Evolutionary conservation across 352 stramenopile genomes (phyloP).

Genomic region (Phytophthora aleatoria): DNA sequence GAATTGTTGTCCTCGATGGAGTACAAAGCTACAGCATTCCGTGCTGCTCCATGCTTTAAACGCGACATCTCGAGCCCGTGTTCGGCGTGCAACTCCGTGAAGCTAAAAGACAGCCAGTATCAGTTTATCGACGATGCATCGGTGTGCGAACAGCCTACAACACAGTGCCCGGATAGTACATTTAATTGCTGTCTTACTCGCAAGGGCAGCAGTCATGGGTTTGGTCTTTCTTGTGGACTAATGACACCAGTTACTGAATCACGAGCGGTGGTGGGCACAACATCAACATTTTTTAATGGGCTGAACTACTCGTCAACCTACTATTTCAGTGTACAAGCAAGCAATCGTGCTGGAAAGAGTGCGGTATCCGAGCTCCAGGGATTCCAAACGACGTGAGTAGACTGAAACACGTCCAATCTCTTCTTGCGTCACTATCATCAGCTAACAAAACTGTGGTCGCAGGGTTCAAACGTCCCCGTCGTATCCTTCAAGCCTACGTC

Average conservation of each 20-base stretch:
- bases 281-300: conserved; percentile 40
- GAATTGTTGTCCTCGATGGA: conserved; percentile 30
- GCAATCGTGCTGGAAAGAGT: conserved; percentile 46
- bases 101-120: conserved; percentile 33
- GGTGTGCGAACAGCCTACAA: conserved; percentile 25
- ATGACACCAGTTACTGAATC: conserved; percentile 12
- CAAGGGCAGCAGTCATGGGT: conserved; percentile 16
- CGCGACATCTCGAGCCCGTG: conserved; percentile 23
- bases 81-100: conserved; percentile 36
- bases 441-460: not conserved
- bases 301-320: conserved; percentile 59
- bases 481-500: conserved; percentile 37
- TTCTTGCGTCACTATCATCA: not conserved
- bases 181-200: conserved; percentile 48
- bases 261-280: conserved; percentile 38
- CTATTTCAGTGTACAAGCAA: conserved; percentile 56
- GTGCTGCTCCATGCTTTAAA: conserved; percentile 39
- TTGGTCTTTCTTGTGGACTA: conserved; percentile 33
- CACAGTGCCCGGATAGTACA: conserved; percentile 45
- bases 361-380: conserved; percentile 31
- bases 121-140: conserved; percentile 8
- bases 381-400: conserved; percentile 45
- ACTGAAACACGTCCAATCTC: not conserved
- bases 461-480: conserved; percentile 45
- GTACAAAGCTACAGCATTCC: conserved; percentile 55